Conservation (phyloP, 257 asterid species). For the Nemophila menziesii region DNA sequence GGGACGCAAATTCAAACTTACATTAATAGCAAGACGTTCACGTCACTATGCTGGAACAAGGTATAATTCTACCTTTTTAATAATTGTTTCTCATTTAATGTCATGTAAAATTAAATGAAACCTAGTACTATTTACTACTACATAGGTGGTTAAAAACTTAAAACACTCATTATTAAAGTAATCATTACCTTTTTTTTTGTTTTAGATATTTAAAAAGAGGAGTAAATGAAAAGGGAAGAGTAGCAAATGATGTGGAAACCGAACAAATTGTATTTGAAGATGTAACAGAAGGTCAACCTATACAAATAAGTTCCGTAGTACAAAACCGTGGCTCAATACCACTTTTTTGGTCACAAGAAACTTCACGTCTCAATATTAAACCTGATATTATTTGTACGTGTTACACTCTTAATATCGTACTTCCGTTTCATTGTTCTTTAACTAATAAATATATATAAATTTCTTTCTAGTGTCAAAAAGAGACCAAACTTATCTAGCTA, state of each 20-base stretch:
- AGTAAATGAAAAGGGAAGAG: slow-evolving; percentile 79
- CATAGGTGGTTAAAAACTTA: no score
- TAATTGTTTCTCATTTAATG: not conserved
- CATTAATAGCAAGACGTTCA: slow-evolving; percentile 83
- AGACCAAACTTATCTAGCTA: slow-evolving; percentile 81
- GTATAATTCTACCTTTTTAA: no score
- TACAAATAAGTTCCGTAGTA: slow-evolving; percentile 79
- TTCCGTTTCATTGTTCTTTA: not conserved
- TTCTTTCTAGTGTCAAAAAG: slow-evolving; percentile 70
- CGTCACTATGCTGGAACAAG: slow-evolving; percentile 97
- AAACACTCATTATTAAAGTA: no score
- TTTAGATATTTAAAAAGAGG: slow-evolving; percentile 92
- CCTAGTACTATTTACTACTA: no score
- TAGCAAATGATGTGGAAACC: slow-evolving; percentile 95
- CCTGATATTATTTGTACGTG: slow-evolving; percentile 89
- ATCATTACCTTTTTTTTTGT: slow-evolving; percentile 1
- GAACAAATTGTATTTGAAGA: slow-evolving; percentile 82
- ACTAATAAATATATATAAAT: slow-evolving; percentile 18
- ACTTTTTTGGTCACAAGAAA: slow-evolving; percentile 95
- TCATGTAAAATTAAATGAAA: no score
- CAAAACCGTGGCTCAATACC: slow-evolving; percentile 99
- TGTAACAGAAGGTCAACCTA: slow-evolving; percentile 55
- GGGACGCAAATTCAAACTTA: slow-evolving; percentile 64
- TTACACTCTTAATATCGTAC: slow-evolving; percentile 4
- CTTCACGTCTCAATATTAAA: slow-evolving; percentile 81